Percentiles rank a stretch among this genome's conserved stretches.
phyloP scores from a whole-genome alignment of 345 rosid genomes.

The Lepidium sativum region DNA sequence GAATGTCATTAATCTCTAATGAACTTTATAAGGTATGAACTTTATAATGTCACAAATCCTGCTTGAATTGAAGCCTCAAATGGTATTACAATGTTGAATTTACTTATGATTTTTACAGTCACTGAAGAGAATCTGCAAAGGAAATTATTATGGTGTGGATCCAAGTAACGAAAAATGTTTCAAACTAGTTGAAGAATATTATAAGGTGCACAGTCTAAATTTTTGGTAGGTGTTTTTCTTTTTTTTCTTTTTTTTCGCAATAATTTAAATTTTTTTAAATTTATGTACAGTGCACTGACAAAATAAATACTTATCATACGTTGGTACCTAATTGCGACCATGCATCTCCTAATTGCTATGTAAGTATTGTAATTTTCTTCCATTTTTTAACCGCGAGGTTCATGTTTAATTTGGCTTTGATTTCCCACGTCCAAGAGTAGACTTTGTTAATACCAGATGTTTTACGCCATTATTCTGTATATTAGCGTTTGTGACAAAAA shows the following conservation, averaged over 20 bases:
- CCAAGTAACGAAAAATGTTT: neutral
- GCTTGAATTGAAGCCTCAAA: neutral
- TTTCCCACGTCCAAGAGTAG: too few species aligned
- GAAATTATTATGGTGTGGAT: neutral
- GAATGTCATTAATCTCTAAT: conserved; percentile 39
- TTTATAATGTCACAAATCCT: neutral
- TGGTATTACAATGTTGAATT: neutral
- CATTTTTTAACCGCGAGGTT: too few species aligned
- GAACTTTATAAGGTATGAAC: conserved; percentile 37
- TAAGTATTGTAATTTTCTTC: neutral
- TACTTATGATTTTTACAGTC: neutral
- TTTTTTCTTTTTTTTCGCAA: neutral
- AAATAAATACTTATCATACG: neutral
- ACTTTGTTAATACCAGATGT: too few species aligned
- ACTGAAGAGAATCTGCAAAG: conserved; percentile 7
- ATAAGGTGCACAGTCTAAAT: neutral
- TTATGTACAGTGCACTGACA: neutral
- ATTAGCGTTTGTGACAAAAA: too few species aligned
- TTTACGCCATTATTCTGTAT: too few species aligned
- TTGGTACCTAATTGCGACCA: neutral
- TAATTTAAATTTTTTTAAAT: neutral
- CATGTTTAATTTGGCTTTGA: too few species aligned
- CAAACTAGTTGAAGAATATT: neutral
- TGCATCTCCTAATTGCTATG: conserved; percentile 4
- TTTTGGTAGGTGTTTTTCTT: neutral